Base-by-base conservation (phyloP, 23 red algal genomes). In the Gracilaria vermiculophylla region DNA sequence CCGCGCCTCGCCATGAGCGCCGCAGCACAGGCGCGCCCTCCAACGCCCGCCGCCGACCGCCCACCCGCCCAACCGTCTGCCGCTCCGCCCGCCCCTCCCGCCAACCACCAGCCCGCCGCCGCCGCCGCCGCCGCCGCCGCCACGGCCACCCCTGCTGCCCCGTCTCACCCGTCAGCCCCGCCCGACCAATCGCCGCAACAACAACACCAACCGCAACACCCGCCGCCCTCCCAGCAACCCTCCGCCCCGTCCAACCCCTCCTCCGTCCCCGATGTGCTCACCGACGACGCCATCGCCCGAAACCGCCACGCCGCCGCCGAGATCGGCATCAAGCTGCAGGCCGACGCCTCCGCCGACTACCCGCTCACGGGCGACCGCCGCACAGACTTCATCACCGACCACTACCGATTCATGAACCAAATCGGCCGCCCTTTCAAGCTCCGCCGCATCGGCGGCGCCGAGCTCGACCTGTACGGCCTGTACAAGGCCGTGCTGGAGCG, bases 391-490 rank as follows among this genome's bases (percentile, higher is more conserved):
- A 58, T 82, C 44, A 62, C 77, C 12, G 88, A 92, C 62, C 88
- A 77, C 36, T 32, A 71, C 25, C 42, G 44, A 14, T 92, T 87
- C 67, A 45, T 92, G 54, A 70, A 81, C 17, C 56, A 92, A 72
- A 72, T 67, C 27, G 75, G 76, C 28, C 37, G 56, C 17, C 73
- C 90, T 20, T 88, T 96, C 76, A 89, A 90, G 54, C 62, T 96
- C 36, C 94, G 87, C 11, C 75, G 71, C 58, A 78, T 96, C 23
- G 94, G 84, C 24, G 94, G 94, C 45, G 78, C 76, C 1, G 81
- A 89, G 41, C 85, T 96, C 15, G 83, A 96, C 80, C 52, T 96
- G 7, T 96, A 88, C 76, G 74, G 79, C 44, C 81, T 96, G 28
- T 92, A 87, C 76, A 53, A 48, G 29, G 93, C 80, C 32, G 83